A percentile compares a stretch with the other conserved stretches of the same genome.
phyloP scores from a whole-genome alignment of 805 yeast genomes.

The Candida loeiensis region DNA sequence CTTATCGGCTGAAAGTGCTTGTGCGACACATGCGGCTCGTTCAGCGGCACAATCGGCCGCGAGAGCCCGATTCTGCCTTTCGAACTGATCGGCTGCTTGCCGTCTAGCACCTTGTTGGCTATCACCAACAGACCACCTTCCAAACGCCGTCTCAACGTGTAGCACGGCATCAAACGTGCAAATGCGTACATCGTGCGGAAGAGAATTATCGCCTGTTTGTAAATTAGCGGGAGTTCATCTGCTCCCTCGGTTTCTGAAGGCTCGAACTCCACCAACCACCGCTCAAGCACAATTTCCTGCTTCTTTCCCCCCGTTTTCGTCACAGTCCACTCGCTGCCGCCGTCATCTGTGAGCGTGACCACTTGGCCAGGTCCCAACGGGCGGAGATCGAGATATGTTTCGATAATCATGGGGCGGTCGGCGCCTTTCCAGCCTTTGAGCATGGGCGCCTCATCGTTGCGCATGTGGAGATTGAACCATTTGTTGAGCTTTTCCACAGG shows the following conservation, averaged over 20 bases:
- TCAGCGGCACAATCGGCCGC: constrained; percentile 51
- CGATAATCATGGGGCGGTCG: constrained; percentile 75
- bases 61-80: constrained; percentile 84
- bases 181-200: constrained; percentile 72
- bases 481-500: constrained; percentile 39
- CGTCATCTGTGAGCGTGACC: constrained; percentile 54
- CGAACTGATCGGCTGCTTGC: constrained; percentile 71
- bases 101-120: constrained; percentile 66
- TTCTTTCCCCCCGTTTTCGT: constrained; percentile 57
- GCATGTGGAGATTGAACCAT: constrained; percentile 62
- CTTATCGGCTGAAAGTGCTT: constrained; percentile 65
- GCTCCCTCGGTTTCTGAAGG: constrained; percentile 36
- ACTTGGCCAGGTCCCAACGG: constrained; percentile 54
- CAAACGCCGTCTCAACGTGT: constrained; percentile 46
- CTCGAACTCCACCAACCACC: constrained; percentile 89
- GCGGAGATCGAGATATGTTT: constrained; percentile 71
- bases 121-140: constrained; percentile 34
- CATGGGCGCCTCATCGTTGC: constrained; percentile 38
- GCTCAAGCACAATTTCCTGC: constrained; percentile 84
- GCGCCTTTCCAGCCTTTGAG: constrained; percentile 56
- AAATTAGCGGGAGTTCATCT: constrained; percentile 62
- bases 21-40: constrained; percentile 53
- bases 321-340: constrained; percentile 52
- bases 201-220: constrained; percentile 69
- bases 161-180: constrained; percentile 67